These are phyloP conservation scores for Trichothecium roseum DNA, from an alignment of 2,329 filamentous ascomycete species.

Conservation along the genomic window DNA sequence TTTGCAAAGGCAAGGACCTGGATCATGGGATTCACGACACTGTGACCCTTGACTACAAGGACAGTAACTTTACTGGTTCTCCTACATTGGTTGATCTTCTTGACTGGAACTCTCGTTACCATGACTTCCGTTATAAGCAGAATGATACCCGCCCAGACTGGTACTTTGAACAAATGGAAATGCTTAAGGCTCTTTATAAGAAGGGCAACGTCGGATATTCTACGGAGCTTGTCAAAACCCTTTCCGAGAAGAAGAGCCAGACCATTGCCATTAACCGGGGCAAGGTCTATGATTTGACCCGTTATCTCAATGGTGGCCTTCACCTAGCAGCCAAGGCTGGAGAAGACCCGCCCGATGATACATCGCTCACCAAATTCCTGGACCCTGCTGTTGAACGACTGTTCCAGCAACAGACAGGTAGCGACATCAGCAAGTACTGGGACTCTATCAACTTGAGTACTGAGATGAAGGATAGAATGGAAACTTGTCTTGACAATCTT, in stretches of 20 bases:
- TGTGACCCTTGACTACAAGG: slow-evolving; percentile 78
- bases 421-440: slow-evolving; percentile 79
- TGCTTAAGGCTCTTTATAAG: slow-evolving; percentile 67
- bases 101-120: slow-evolving; percentile 70
- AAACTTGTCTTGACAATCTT: slow-evolving; percentile 79
- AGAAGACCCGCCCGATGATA: slow-evolving; percentile 30
- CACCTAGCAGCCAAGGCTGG: slow-evolving; percentile 47
- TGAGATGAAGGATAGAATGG: slow-evolving; percentile 55
- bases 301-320: slow-evolving; percentile 69
- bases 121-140: slow-evolving; percentile 82
- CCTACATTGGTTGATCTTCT: slow-evolving; percentile 52
- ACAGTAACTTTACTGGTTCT: slow-evolving; percentile 62
- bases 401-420: slow-evolving; percentile 65
- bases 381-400: slow-evolving; percentile 60
- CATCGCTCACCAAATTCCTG: slow-evolving; percentile 69
- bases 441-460: slow-evolving; percentile 52
- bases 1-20: slow-evolving; percentile 64
- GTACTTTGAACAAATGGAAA: slow-evolving; percentile 82
- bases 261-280: slow-evolving; percentile 69
- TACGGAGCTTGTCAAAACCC: slow-evolving; percentile 60
- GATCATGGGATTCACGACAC: slow-evolving; percentile 48
- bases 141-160: slow-evolving; percentile 81
- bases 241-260: slow-evolving; percentile 50
- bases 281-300: slow-evolving; percentile 81
- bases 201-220: slow-evolving; percentile 85